A percentile compares a stretch with the other conserved stretches of the same genome.
Conservation (phyloP, 2,329 filamentous ascomycete species). For the Pestalotiopsis sp. region DNA sequence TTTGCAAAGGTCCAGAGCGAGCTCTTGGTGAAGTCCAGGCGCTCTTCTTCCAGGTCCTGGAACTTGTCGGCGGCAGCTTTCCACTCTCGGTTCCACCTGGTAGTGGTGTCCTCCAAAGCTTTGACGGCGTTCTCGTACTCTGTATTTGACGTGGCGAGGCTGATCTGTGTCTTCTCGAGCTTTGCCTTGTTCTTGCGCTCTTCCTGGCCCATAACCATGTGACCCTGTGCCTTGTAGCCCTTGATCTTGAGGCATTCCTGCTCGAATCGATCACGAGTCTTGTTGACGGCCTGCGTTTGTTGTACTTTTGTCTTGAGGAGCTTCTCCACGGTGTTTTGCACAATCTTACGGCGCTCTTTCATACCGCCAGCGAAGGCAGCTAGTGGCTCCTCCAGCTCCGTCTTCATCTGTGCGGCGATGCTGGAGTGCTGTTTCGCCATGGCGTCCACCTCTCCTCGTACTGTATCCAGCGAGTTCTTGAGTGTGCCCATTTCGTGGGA, state of each 20-base stretch:
- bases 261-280: constrained; percentile 94
- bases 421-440: constrained; percentile 93
- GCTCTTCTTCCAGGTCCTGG: constrained; percentile 96
- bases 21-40: constrained; percentile 95
- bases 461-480: constrained; percentile 80
- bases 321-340: constrained; percentile 93
- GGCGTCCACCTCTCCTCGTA: constrained; percentile 86
- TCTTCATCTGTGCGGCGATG: constrained; percentile 94
- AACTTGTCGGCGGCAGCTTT: constrained; percentile 98
- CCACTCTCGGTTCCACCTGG: constrained; percentile 97
- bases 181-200: constrained; percentile 99
- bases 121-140: constrained; percentile 96
- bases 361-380: constrained; percentile 90
- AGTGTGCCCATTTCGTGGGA: constrained; percentile 86
- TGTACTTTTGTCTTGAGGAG: constrained; percentile 90
- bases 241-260: constrained; percentile 99
- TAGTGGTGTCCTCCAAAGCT: constrained; percentile 90
- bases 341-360: constrained; percentile 96
- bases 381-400: constrained; percentile 90
- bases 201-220: constrained; percentile 99
- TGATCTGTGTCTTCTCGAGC: constrained; percentile 97
- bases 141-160: constrained; percentile 84
- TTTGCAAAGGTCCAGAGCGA: constrained; percentile 98
- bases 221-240: constrained; percentile 95
- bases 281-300: constrained; percentile 89